Evolutionary conservation across 1,284 basidiomycete species (phyloP), one percentile per base, ranked within the genome.

Genomic region (Neolentinus lepideus): DNA sequence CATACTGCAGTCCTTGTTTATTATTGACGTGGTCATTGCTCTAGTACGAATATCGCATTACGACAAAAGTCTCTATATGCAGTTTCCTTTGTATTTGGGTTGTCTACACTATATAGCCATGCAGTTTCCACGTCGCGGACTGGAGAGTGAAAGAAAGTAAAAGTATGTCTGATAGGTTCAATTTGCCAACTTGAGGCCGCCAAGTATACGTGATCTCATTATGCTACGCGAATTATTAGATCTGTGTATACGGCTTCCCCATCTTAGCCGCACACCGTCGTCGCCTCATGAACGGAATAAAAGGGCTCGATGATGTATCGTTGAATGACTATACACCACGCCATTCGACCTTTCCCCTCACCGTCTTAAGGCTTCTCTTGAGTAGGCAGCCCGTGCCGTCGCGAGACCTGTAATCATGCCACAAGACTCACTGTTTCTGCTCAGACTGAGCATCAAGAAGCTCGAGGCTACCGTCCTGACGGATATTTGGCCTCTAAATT

Each of bases 401-500:
- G n/a, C n/a, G n/a, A n/a, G n/a, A 31, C 6, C 29, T 31, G 29
- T 12, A 12, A 21, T n/a, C 8, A 21, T 43, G 16, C 38, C 74
- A 25, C 55, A 67, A 35, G 76, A 78, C 57, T 76, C 77, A 16
- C 69, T 78, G 33, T 77, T 77, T 61, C 71, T 71, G 24, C 64
- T 66, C 55, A 78, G 74, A 75, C 73, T 74, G 21, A 50, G 27
- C 11, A 24, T 75, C 52, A 79, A 78, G 63, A 79, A 77, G 62
- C 80, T 84, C 66, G 71, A 79, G 58, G 80, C 82, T 3, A 84
- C 81, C 0, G 80, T 84, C 57, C 70, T 84, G 51, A 81, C 82
- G 63, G 81, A 83, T 62, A 81, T 84, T 19, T 85, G 81, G 81
- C 80, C 78, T 4, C 81, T n/a, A 84, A 60, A 76, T 79, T 19